Evolutionary conservation across 306 rosid species (phyloP).

Genomic region (Oemleria cerasiformis): DNA sequence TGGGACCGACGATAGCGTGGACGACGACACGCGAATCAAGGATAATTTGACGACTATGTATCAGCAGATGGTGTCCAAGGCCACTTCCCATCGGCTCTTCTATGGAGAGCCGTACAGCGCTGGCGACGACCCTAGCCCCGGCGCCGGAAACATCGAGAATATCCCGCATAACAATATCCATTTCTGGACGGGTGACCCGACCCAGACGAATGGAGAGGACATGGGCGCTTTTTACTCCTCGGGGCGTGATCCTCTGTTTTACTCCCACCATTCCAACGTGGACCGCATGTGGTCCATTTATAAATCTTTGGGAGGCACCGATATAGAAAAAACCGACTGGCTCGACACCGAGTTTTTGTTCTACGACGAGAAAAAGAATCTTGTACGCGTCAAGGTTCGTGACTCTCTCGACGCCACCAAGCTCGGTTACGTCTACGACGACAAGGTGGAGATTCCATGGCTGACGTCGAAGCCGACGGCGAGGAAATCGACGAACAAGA

Average conservation of each 20-base stretch:
- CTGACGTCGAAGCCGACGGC: conserved; percentile 39
- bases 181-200: conserved; percentile 44
- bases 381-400: conserved; percentile 55
- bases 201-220: conserved; percentile 43
- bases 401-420: conserved; percentile 53
- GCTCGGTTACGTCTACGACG: conserved; percentile 59
- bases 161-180: conserved; percentile 63
- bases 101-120: conserved; percentile 51
- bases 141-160: conserved; percentile 56
- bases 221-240: conserved; percentile 77
- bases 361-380: conserved; percentile 64
- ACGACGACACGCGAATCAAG: background rate
- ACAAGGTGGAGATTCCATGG: conserved; percentile 59
- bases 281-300: conserved; percentile 74
- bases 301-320: conserved; percentile 51
- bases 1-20: background rate
- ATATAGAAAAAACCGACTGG: conserved; percentile 47
- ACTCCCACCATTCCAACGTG: conserved; percentile 55
- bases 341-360: conserved; percentile 63
- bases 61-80: conserved; percentile 59
- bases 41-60: conserved; percentile 57
- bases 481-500: conserved; percentile 16
- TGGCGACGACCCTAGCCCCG: conserved; percentile 49
- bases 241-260: conserved; percentile 70
- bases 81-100: conserved; percentile 39